phyloP scores from a whole-genome alignment of 768 basidiomycete genomes.

The Gloeopeniophorella convolvens region DNA sequence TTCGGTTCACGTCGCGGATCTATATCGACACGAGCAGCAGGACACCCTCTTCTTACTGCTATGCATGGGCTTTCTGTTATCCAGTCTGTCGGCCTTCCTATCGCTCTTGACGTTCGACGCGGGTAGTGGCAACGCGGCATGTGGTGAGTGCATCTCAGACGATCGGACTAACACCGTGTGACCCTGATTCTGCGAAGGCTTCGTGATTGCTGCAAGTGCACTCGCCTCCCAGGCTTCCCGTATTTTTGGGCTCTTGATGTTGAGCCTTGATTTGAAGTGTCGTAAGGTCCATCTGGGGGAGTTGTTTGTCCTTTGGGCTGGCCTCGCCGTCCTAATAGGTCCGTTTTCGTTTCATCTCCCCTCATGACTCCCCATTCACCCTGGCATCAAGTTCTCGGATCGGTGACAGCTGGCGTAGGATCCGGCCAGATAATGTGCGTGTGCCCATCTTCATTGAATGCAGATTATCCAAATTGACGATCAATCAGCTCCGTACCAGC shows the following conservation, averaged over 20 bases:
- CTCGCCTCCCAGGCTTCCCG: constrained; percentile 10
- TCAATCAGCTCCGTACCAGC: neutral
- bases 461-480: neutral
- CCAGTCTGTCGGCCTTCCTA: constrained; percentile 17
- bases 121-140: neutral
- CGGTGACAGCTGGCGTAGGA: neutral
- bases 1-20: neutral
- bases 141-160: neutral
- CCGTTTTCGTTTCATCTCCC: neutral
- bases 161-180: neutral
- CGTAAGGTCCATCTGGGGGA: constrained; percentile 1
- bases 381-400: constrained; percentile 3
- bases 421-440: constrained; percentile 6
- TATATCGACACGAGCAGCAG: neutral
- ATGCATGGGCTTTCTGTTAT: constrained; percentile 20
- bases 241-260: constrained; percentile 7
- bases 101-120: constrained; percentile 12
- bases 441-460: neutral
- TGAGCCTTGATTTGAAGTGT: constrained; percentile 11
- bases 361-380: neutral
- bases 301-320: constrained; percentile 3
- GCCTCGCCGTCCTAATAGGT: constrained; percentile 10
- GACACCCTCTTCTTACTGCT: constrained; percentile 4
- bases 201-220: constrained; percentile 7
- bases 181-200: constrained; percentile 4